Percentiles rank a stretch among this genome's conserved stretches.
phyloP scores from a whole-genome alignment of 345 rosid genomes.

The Acer yangbiense region DNA sequence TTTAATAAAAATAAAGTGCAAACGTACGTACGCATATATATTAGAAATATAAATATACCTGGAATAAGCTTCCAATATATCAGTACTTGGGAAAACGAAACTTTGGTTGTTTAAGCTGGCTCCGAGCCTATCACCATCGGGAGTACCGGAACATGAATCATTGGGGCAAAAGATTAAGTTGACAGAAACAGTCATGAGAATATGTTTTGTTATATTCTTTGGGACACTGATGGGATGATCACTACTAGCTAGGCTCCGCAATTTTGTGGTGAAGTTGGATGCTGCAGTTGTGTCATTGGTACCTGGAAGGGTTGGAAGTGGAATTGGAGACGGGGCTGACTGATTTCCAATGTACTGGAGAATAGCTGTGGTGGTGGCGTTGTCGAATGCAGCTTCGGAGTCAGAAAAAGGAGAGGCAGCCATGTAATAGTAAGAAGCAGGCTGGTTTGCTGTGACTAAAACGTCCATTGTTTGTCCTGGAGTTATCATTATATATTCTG shows the following conservation, averaged over 20 bases:
- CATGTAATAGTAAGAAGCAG: constrained; percentile 35
- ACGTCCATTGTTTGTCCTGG: constrained; percentile 57
- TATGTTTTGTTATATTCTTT: constrained; percentile 2
- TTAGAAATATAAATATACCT: constrained; percentile 11
- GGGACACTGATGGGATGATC: constrained; percentile 38
- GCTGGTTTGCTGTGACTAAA: constrained; percentile 38
- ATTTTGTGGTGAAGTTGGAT: constrained; percentile 3
- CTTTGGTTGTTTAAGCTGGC: constrained; percentile 56
- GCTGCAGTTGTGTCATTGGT: constrained; percentile 26
- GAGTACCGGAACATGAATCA: constrained; percentile 17
- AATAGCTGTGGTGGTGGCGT: constrained; percentile 37
- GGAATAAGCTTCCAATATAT: constrained; percentile 52
- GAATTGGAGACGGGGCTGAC: constrained; percentile 25
- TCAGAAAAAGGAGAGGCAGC: constrained; percentile 34
- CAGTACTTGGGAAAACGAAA: constrained; percentile 26
- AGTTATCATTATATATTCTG: constrained; percentile 33
- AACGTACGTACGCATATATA: no score
- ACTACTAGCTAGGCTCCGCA: constrained; percentile 27
- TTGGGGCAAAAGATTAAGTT: constrained; percentile 28
- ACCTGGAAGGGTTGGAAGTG: constrained; percentile 33
- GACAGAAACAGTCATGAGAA: constrained; percentile 30
- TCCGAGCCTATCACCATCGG: constrained; percentile 4
- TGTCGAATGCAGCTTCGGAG: constrained; percentile 17
- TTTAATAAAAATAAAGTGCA: no score
- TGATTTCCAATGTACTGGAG: constrained; percentile 38